Base-by-base conservation (phyloP, 2,329 filamentous ascomycete genomes). In the Xylaria sp. region DNA sequence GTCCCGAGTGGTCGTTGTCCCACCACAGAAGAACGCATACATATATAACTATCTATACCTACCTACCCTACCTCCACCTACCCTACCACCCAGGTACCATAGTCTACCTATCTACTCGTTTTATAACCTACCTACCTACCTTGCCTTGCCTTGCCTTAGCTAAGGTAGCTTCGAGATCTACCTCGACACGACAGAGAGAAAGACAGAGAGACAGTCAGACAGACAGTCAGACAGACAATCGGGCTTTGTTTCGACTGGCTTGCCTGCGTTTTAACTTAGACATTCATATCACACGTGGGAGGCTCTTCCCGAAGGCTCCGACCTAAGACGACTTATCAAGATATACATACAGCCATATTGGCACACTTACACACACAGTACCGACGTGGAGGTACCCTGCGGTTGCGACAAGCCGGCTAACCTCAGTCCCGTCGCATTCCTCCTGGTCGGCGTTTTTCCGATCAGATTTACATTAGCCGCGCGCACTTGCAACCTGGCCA, bases 401-500 rank as follows among this genome's bases (percentile, higher is more conserved):
- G 39, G 40, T 21, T 42, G 17, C 19, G 38, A 39, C 38, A 39
- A 20, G 18, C 38, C 19, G 39, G 18, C 38, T 39, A 39, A 42
- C 19, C 40, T 21, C 40, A 21, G 21, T 9, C 40, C 18, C 38
- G n/a, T 39, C n/a, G 7, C 11, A 39, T 39, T 39, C 4, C 29
- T 34, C 16, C 29, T 13, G 16, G 29, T 34, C 29, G 57, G 58
- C 56, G 48, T 54, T 61, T 61, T 56, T 53, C 56, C 58, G 55
- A 52, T 58, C 55, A 59, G 52, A 61, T 48, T n/a, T 58, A 42
- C 54, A 61, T 61, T 61, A 61, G 58, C 58, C 58, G 58, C 58
- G 58, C 56, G 52, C n/a, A n/a, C n/a, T n/a, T n/a, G n/a, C n/a
- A n/a, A n/a, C 58, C 56, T 50, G 52, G 58, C 58, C 52, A 55